Evolutionary conservation across 2,329 filamentous ascomycete genomes (phyloP).

Genomic region (Scortechinia acanthostroma): DNA sequence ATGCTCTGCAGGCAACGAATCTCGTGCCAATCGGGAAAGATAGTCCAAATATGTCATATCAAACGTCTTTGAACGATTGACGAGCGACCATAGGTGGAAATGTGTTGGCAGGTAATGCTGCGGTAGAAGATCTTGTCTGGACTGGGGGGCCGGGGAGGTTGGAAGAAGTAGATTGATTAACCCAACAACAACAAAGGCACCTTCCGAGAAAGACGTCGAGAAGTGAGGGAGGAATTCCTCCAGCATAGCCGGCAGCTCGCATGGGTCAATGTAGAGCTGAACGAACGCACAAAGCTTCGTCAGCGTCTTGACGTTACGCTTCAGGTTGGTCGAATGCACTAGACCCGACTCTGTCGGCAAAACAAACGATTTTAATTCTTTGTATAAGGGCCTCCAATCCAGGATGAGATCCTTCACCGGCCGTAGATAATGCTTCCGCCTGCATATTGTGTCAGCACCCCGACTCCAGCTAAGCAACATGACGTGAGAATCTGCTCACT

Average conservation of each 20-base stretch:
- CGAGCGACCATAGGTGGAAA: constrained; percentile 92
- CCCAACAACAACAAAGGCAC: constrained; percentile 87
- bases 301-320: constrained; percentile 51
- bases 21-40: constrained; percentile 77
- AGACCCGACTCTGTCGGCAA: constrained; percentile 75
- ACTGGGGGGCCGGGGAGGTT: constrained; percentile 69
- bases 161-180: constrained; percentile 82
- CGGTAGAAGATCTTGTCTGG: constrained; percentile 71
- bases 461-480: constrained; percentile 4
- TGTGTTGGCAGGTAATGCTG: constrained; percentile 85
- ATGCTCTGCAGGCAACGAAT: constrained; percentile 69
- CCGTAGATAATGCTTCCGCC: constrained; percentile 90
- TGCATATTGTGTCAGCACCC: constrained; percentile 21
- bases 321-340: constrained; percentile 45
- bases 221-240: constrained; percentile 80
- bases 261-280: constrained; percentile 86
- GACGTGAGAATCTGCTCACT: constrained; percentile 61
- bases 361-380: constrained; percentile 84
- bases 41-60: constrained; percentile 86
- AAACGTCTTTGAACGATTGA: constrained; percentile 80
- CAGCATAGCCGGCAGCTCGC: constrained; percentile 74
- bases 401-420: constrained; percentile 75
- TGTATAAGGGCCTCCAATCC: constrained; percentile 89
- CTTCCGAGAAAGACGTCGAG: constrained; percentile 84
- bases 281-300: constrained; percentile 86